Evolutionary conservation across 176 grass and related monocot species (phyloP).

Genomic region (Cenchrus americanus): DNA sequence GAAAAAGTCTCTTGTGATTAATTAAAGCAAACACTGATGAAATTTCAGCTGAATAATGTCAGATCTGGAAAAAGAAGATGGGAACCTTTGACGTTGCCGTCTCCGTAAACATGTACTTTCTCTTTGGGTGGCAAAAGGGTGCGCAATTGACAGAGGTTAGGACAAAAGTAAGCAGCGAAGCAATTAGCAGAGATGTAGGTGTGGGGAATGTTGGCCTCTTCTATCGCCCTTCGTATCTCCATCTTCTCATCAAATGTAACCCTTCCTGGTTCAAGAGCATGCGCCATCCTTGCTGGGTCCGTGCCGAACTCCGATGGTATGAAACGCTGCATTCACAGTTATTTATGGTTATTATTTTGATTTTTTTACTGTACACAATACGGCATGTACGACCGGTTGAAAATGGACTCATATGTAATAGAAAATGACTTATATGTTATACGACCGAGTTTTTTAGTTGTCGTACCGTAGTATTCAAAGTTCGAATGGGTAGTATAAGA

Average conservation of each 20-base stretch:
- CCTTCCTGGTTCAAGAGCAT: constrained; percentile 62
- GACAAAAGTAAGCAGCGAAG: constrained; percentile 37
- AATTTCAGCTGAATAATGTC: too few species aligned
- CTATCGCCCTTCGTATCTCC: constrained; percentile 52
- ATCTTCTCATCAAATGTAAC: constrained; percentile 54
- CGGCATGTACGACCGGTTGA: too few species aligned
- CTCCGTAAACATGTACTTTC: constrained; percentile 46
- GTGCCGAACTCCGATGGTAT: constrained; percentile 73
- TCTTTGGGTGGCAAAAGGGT: constrained; percentile 62
- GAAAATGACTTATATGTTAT: too few species aligned
- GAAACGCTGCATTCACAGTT: constrained; percentile 41
- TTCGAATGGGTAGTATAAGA: too few species aligned
- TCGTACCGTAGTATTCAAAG: too few species aligned
- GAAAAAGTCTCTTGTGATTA: too few species aligned
- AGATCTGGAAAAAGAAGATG: too few species aligned
- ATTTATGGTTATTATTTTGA: not conserved
- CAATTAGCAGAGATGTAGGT: constrained; percentile 66
- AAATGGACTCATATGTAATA: too few species aligned
- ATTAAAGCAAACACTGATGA: too few species aligned
- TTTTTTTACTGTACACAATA: too few species aligned
- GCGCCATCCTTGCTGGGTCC: constrained; percentile 55
- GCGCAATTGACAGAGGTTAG: constrained; percentile 45
- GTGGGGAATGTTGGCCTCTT: constrained; percentile 57
- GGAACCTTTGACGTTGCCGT: constrained; percentile 48
- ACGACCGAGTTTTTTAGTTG: too few species aligned